Evolutionary conservation across 1,284 basidiomycete species (phyloP), one percentile per base, ranked within the genome.

Genomic region (Boletellus sp.): DNA sequence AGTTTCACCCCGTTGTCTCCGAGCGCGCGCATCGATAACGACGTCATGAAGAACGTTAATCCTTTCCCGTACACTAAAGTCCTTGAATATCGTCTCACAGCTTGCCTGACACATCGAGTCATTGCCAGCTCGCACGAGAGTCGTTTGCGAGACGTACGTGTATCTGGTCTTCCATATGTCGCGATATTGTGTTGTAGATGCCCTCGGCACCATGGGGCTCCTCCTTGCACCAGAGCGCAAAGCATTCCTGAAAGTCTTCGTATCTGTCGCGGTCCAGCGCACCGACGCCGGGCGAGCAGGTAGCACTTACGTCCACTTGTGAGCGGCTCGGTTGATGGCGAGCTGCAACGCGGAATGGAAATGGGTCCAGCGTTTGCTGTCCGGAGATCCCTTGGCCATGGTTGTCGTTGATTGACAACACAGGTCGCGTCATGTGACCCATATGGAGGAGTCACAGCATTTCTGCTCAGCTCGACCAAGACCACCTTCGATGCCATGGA

Each of bases 231-330:
- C 83, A 88, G 24, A 83, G 69, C 16, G 86, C 76, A 61, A 90
- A 90, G 62, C 88, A 89, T 69, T 88, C 83, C 6, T 79, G 73
- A 57, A 89, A 90, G 63, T 90, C 85, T 61, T 89, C 83, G 60
- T 82, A 87, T 44, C 87, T 90, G 57, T 26, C 37, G 32, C 30
- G 22, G 50, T 56, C 24, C 35, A 54, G 45, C 41, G 43, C 16
- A 45, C 19, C 13, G 28, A 28, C 19, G 24, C 19, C 50, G 40
- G 28, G 44, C 48, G 24, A 13, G 26, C 5, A 26, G 15, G 50
- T 1, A 50, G 36, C 11, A 81, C 86, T 61, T 59, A 88, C 87
- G 85, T 85, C 87, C 88, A 90, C 62, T 89, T 89, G 65, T 86
- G 83, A 5, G 86, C 81, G n/a, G 85, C 78, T 19, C 85, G 76